phyloP scores from a whole-genome alignment of 352 stramenopile genomes.

The Globisporangium barbulae region DNA sequence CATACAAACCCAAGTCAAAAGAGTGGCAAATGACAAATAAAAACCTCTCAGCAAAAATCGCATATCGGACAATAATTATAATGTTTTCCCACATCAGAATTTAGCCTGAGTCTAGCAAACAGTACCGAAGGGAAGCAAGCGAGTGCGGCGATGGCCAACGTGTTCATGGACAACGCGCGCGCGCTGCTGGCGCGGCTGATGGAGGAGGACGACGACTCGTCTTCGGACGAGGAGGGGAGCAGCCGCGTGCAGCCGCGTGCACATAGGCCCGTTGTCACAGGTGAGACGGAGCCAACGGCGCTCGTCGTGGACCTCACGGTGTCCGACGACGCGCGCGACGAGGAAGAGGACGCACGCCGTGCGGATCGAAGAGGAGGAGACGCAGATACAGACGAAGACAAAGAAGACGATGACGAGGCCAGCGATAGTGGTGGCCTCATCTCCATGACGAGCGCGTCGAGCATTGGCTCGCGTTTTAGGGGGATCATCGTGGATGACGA shows the following conservation, averaged over 20 bases:
- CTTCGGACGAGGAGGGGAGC: slow-evolving; percentile 10
- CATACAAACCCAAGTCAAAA: no score
- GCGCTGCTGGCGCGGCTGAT: slow-evolving; percentile 7
- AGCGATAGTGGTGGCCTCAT: not conserved
- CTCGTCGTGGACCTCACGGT: slow-evolving; percentile 12
- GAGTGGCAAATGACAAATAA: no score
- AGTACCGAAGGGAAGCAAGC: not conserved
- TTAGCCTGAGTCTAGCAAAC: not conserved
- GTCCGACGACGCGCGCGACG: slow-evolving; percentile 5
- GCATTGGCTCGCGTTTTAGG: not conserved
- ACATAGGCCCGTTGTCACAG: not conserved
- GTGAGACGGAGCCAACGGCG: not conserved
- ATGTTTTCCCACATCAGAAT: not conserved
- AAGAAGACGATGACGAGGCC: slow-evolving; percentile 9
- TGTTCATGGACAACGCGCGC: slow-evolving; percentile 7
- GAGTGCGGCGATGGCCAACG: slow-evolving; percentile 4
- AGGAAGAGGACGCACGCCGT: slow-evolving; percentile 3
- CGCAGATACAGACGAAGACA: slow-evolving; percentile 1
- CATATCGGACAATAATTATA: not conserved
- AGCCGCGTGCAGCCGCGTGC: not conserved
- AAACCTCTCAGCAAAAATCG: no score
- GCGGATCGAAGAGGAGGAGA: not conserved
- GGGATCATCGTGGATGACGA: slow-evolving; percentile 16
- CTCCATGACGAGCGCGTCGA: not conserved
- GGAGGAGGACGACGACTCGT: slow-evolving; percentile 27